These are phyloP conservation scores for Ceratobasidium sp. DNA, from an alignment of 1,284 basidiomycete genomes.

Conservation along the genomic window DNA sequence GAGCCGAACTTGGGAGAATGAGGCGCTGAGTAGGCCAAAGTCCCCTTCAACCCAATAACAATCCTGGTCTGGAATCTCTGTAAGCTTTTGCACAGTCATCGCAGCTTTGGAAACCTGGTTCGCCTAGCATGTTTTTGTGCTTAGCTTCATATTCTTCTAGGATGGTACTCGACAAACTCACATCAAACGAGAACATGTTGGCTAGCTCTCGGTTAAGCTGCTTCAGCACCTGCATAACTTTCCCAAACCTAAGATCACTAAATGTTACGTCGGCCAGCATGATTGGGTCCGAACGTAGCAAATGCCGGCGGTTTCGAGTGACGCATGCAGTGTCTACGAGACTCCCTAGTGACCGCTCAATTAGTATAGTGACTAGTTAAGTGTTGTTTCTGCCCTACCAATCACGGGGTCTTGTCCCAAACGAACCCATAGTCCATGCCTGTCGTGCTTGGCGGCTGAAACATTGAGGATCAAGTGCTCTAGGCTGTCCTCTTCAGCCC, in stretches of 20 bases:
- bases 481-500: background rate
- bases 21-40: background rate
- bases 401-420: background rate
- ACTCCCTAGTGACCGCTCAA: background rate
- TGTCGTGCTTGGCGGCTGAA: background rate
- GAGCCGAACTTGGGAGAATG: background rate
- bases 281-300: background rate
- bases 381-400: background rate
- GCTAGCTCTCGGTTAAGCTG: background rate
- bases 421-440: constrained; percentile 17
- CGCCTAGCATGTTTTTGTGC: background rate
- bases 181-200: background rate
- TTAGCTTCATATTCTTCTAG: background rate
- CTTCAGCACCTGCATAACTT: background rate
- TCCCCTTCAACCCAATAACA: background rate
- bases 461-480: constrained; percentile 12
- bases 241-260: constrained; percentile 19
- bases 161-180: background rate
- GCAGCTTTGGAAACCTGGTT: background rate
- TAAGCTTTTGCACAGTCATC: background rate
- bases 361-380: background rate
- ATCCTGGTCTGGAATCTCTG: background rate
- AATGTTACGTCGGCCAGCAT: constrained; percentile 21
- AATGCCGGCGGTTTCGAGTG: background rate
- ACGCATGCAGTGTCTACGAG: background rate